Conservation (phyloP, 2,329 filamentous ascomycete genomes). For the Cercospora zeae-maydis region DNA sequence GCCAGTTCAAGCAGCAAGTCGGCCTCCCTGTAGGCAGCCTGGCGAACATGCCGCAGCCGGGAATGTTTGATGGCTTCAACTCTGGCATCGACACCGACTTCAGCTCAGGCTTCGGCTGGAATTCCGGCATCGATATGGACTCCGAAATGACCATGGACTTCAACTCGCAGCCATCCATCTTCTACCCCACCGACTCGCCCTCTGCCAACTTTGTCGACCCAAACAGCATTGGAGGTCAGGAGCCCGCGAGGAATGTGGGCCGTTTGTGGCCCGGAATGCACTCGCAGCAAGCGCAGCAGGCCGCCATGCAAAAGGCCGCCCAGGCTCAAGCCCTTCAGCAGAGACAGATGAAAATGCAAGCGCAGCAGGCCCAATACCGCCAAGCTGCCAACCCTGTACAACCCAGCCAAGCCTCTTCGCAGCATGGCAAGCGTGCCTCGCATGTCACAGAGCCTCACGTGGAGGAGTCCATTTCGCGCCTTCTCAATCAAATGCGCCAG, state of each 20-base stretch:
- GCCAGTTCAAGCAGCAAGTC: constrained; percentile 92
- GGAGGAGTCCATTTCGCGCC: constrained; percentile 89
- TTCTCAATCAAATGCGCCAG: constrained; percentile 87
- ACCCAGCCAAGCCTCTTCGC: constrained; percentile 31
- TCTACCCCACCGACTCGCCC: constrained; percentile 51
- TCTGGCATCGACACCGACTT: constrained; percentile 65
- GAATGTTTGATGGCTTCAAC: constrained; percentile 37
- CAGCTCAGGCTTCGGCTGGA: constrained; percentile 55
- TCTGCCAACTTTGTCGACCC: constrained; percentile 66
- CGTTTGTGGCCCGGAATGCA: constrained; percentile 92
- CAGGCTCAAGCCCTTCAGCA: constrained; percentile 42
- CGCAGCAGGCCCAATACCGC: constrained; percentile 39
- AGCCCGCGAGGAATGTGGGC: constrained; percentile 54
- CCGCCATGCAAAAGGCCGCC: constrained; percentile 54
- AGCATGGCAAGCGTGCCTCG: constrained; percentile 43
- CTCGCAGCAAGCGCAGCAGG: constrained; percentile 71
- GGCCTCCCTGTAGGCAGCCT: constrained; percentile 83
- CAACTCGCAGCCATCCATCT: constrained; percentile 53
- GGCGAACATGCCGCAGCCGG: constrained; percentile 72
- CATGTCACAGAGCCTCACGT: constrained; percentile 47
- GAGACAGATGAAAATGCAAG: constrained; percentile 48
- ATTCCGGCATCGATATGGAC: constrained; percentile 47
- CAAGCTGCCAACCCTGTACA: constrained; percentile 29
- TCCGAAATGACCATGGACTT: constrained; percentile 67
- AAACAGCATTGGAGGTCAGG: constrained; percentile 62